Conservation (phyloP, 305 asterid genomes). For the Fraxinus sp. region DNA sequence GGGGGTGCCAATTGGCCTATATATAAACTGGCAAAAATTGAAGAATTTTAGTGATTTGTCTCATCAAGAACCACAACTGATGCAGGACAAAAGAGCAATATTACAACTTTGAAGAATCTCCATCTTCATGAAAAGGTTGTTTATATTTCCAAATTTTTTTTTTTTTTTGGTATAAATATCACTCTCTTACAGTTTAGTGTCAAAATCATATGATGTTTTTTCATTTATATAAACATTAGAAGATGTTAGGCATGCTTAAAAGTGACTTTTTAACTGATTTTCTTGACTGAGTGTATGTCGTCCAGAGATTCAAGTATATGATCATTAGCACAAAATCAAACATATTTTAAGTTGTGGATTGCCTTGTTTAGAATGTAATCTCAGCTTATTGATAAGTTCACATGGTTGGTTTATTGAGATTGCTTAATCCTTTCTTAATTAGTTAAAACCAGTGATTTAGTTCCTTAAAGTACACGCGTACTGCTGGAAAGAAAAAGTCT, state of each 20-base stretch:
- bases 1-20: not conserved
- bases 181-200: not conserved
- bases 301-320: not conserved
- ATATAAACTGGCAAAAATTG: constrained; percentile 3
- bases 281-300: not conserved
- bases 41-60: not conserved
- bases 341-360: not conserved
- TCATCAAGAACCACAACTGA: not conserved
- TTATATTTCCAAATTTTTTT: not conserved
- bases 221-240: not conserved
- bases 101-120: not conserved
- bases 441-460: not conserved
- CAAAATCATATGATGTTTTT: not conserved
- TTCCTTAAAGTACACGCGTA: not conserved
- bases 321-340: not conserved
- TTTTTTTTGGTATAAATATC: not conserved
- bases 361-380: not conserved
- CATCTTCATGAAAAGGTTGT: not conserved
- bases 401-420: not conserved
- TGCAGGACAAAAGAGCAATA: not conserved
- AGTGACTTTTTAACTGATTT: not conserved
- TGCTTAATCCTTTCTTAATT: not conserved
- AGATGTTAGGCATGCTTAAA: not conserved
- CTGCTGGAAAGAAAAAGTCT: not conserved
- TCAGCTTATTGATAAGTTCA: not conserved